Conservation (phyloP, 768 basidiomycete species). For the Lactifluus piperatus region DNA sequence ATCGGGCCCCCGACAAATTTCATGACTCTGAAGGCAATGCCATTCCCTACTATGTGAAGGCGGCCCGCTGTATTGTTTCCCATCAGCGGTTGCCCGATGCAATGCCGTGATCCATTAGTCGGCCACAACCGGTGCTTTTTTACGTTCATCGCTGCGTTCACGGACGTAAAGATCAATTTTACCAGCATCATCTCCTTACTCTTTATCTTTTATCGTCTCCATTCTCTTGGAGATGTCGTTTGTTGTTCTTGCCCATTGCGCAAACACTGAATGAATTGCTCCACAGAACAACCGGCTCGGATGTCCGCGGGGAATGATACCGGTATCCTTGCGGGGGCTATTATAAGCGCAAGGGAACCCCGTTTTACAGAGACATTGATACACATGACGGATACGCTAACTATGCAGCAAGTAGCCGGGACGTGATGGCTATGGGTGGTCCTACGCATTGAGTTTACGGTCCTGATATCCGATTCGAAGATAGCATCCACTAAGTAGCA, state of each 20-base stretch:
- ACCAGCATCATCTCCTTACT: too few species aligned
- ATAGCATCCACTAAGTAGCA: background rate
- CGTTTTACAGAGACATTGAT: background rate
- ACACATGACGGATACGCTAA: background rate
- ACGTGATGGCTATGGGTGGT: background rate
- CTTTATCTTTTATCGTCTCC: background rate
- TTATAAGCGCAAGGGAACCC: background rate
- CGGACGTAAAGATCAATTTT: constrained; percentile 7
- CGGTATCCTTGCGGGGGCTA: background rate
- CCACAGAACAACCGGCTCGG: background rate
- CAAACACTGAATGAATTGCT: background rate
- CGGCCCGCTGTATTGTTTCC: background rate
- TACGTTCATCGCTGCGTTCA: constrained; percentile 23
- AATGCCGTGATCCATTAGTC: constrained; percentile 1
- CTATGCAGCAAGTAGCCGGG: background rate
- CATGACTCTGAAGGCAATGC: background rate
- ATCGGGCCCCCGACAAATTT: background rate
- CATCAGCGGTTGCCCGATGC: background rate
- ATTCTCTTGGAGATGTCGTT: constrained; percentile 5
- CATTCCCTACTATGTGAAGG: background rate
- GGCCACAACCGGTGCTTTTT: constrained; percentile 13
- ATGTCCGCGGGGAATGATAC: background rate
- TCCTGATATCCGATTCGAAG: constrained; percentile 2
- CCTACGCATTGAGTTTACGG: background rate
- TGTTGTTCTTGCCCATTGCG: background rate